Base-by-base conservation (phyloP, 2,329 filamentous ascomycete genomes). In the Trichoderma guizhouense region DNA sequence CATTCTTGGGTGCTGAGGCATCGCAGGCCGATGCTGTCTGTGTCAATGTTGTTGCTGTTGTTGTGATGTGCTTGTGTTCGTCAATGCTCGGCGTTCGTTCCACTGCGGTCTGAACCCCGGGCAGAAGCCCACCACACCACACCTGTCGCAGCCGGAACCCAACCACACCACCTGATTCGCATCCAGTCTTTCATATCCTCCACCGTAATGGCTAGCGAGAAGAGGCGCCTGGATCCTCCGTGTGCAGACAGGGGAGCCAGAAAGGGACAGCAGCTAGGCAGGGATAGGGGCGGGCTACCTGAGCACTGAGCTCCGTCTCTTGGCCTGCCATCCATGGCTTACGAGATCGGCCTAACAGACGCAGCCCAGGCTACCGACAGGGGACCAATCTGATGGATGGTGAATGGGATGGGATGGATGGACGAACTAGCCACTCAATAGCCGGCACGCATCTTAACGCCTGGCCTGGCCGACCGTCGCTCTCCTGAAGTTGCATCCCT, bases 261-360 rank as follows among this genome's bases (percentile, higher is more conserved):
- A 68, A 69, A 36, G 67, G 67, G 67, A 69, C 57, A 51, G 57
- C 67, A 60, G 64, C 57, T 32, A 47, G 51, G 71, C 71, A 70
- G 68, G 71, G 71, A 72, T 72, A 51, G 39, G 43, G 71, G 64
- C 55, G 28, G 67, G 64, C 53, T 51, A 62, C 61, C 60, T 71
- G 66, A 72, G 71, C 53, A 71, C 60, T 72, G 66, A 69, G 67
- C 71, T 72, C 71, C 67, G 57, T 60, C 57, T 60, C 30, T 21
- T 72, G 71, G 64, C 30, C 63, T 61, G 53, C n/a, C 70, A 72
- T 66, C 71, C 71, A 65, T 72, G 71, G 71, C 71, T 70, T 72
- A 72, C 71, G 71, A 72, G 71, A 72, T 72, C 71, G 71, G 71
- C 71, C 71, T 72, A 72, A 47, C 66, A 72, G 53, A 66, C 47